These are phyloP conservation scores for Aspergillus pseudoviridinutans DNA, from an alignment of 2,329 filamentous ascomycete genomes.

Conservation along the genomic window DNA sequence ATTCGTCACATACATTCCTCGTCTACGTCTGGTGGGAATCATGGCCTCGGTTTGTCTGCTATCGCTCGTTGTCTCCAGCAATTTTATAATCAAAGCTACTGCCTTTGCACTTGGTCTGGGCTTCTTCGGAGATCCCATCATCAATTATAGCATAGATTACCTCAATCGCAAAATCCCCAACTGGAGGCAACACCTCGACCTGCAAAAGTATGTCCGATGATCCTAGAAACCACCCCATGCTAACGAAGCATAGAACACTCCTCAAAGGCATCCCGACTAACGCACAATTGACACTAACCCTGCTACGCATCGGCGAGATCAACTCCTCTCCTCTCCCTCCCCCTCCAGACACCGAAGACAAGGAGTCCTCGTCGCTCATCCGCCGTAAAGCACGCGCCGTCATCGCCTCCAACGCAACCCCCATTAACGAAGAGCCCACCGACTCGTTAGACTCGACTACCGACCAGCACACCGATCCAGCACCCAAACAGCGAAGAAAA, in stretches of 20 bases:
- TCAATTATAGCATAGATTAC: conserved; percentile 55
- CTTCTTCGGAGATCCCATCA: conserved; percentile 76
- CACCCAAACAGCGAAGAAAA: conserved; percentile 27
- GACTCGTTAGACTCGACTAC: not conserved
- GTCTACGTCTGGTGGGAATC: conserved; percentile 53
- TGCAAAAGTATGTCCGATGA: conserved; percentile 52
- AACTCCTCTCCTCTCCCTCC: conserved; percentile 76
- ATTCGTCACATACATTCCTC: conserved; percentile 53
- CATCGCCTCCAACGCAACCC: conserved; percentile 32
- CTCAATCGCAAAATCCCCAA: conserved; percentile 53
- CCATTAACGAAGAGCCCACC: conserved; percentile 38
- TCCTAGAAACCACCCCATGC: not conserved
- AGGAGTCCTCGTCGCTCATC: conserved; percentile 26
- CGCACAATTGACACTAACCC: conserved; percentile 75
- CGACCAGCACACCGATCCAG: conserved; percentile 5
- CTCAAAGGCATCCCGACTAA: conserved; percentile 82
- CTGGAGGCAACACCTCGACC: conserved; percentile 72
- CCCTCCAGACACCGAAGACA: conserved; percentile 44
- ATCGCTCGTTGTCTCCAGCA: conserved; percentile 54
- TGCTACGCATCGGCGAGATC: conserved; percentile 75
- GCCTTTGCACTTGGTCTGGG: conserved; percentile 65
- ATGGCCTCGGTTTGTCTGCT: conserved; percentile 51
- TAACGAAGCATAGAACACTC: conserved; percentile 50
- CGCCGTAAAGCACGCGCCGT: conserved; percentile 48
- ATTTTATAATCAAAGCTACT: conserved; percentile 61